Evolutionary conservation across 2,329 filamentous ascomycete genomes (phyloP).

Genomic region (Claviceps lovelessii): DNA sequence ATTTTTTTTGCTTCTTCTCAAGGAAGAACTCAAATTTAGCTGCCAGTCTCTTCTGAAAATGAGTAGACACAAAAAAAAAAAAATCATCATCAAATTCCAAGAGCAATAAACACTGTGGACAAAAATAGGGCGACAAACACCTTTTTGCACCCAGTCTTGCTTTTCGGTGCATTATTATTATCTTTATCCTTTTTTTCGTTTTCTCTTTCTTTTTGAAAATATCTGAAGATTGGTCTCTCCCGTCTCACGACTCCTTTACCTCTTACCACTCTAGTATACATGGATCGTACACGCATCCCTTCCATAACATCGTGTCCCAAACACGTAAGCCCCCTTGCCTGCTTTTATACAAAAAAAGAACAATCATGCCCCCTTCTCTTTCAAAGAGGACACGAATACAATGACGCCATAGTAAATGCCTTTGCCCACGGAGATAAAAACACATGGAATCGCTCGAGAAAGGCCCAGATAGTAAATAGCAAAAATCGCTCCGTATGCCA

Average conservation of each 20-base stretch:
- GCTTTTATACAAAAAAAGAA: background rate
- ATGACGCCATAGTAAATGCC: slow-evolving; percentile 5
- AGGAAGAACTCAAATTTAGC: background rate
- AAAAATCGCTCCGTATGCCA: background rate
- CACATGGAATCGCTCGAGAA: background rate
- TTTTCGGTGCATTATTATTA: background rate
- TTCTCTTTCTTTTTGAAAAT: background rate
- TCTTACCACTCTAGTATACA: background rate
- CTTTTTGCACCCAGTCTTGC: background rate
- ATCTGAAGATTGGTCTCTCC: too few relatives aligned
- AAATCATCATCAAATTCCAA: background rate
- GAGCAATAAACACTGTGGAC: background rate
- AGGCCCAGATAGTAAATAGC: background rate
- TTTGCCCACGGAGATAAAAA: background rate
- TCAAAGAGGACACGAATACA: background rate
- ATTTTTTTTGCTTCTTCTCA: background rate
- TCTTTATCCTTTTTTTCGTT: background rate
- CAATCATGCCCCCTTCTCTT: background rate
- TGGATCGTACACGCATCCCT: background rate
- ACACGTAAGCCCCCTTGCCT: background rate
- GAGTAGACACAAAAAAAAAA: too few relatives aligned
- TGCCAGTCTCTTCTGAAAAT: too few relatives aligned
- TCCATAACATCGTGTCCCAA: background rate
- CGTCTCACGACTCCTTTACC: too few relatives aligned
- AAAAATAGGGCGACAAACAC: too few relatives aligned